Evolutionary conservation across 2,329 filamentous ascomycete species (phyloP), one percentile per base, ranked within the genome.

Genomic region (Tolypocladium album): DNA sequence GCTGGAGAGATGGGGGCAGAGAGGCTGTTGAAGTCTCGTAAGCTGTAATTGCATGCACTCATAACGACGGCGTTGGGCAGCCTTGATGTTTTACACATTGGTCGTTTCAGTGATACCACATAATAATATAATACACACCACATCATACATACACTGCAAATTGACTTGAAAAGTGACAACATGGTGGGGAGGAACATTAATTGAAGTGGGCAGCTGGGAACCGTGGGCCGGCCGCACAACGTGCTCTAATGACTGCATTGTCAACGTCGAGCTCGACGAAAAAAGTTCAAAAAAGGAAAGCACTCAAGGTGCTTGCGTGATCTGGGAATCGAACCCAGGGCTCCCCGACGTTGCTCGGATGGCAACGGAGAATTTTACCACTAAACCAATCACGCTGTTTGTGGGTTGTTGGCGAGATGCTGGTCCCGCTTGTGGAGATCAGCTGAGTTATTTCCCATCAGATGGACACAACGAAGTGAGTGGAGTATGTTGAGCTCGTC

Each of bases 1-100:
- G 79, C 77, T 5, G 81, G 74, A 0, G 81, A 83, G 71, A 75
- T 74, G 63, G 81, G 76, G 1, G 73, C 76, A 3, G 80, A 82
- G 68, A 71, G 76, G 64, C 80, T 83, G 60, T 39, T 64, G 39
- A 52, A 53, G 57, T 50, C 47, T 31, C 47, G 47, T 4, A 2
- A 31, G 47, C 24, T 3, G 47, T 50, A 50, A 50, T 31, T 11
- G 34, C 8, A 50, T 8, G 13, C 2, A 50, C 24, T 50, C 24
- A 11, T 50, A 31, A 31, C 31, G 7, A 31, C 24, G 47, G 47
- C 47, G 47, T 50, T 50, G 24, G 47, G 15, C 3, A 31, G 47
- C 24, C 20, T 43, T 1, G 17, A 11, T 11, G 6, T 43, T 31
- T n/a, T 43, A 3, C 20, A 24, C 24, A 45, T 22, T 22, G 22